phyloP scores from a whole-genome alignment of 805 yeast species.

The Ogataea methylovora region DNA sequence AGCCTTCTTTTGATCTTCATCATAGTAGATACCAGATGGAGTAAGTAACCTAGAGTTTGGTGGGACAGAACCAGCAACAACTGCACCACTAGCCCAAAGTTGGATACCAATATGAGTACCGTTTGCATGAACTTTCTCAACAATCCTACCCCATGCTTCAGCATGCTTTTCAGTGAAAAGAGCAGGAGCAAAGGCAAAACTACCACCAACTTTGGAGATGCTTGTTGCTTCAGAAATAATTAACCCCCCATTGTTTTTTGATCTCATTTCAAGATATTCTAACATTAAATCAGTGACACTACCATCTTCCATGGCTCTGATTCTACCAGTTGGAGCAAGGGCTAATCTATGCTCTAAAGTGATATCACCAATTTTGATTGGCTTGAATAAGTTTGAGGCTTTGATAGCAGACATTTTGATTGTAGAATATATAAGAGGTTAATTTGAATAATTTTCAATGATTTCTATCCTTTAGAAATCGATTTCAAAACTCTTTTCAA shows the following conservation, averaged over 20 bases:
- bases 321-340: constrained; percentile 43
- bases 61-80: constrained; percentile 19
- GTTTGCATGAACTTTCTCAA: constrained; percentile 39
- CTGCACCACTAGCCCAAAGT: constrained; percentile 40
- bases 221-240: constrained; percentile 50
- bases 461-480: too few species aligned
- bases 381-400: constrained; percentile 28
- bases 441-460: too few species aligned
- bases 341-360: constrained; percentile 32
- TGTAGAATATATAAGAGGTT: too few species aligned
- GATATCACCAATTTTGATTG: constrained; percentile 31
- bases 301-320: constrained; percentile 26
- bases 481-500: too few species aligned
- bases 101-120: constrained; percentile 38
- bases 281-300: constrained; percentile 30
- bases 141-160: constrained; percentile 38
- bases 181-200: constrained; percentile 39
- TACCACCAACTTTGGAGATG: constrained; percentile 32
- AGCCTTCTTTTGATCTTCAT: constrained; percentile 22
- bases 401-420: background rate
- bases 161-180: constrained; percentile 39
- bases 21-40: constrained; percentile 33
- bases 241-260: constrained; percentile 48
- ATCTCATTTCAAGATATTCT: constrained; percentile 47
- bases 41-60: constrained; percentile 5